These are phyloP conservation scores for Trametes meyenii DNA, from an alignment of 768 basidiomycete species.

Conservation along the genomic window DNA sequence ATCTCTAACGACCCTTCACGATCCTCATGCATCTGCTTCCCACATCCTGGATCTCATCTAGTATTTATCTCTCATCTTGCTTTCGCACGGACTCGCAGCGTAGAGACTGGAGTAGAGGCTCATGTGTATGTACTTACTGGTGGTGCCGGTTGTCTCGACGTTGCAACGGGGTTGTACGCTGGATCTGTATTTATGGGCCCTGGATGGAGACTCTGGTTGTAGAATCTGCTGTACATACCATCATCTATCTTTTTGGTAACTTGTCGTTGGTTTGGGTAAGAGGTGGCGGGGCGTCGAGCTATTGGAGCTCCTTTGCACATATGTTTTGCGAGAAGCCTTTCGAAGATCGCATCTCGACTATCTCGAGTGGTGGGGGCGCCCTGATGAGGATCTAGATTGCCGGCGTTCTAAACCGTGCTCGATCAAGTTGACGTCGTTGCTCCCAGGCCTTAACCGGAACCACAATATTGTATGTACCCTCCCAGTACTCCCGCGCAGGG, in stretches of 20 bases:
- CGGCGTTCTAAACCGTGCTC: no score
- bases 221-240: constrained; percentile 7
- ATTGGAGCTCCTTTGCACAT: no score
- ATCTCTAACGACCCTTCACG: constrained; percentile 16
- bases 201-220: background rate
- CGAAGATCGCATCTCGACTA: no score
- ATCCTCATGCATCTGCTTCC: background rate
- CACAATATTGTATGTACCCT: no score
- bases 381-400: no score
- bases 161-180: background rate
- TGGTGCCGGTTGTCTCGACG: background rate
- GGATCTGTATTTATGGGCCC: constrained; percentile 3
- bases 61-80: constrained; percentile 11
- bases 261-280: background rate
- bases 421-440: no score
- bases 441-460: no score
- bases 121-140: constrained; percentile 2
- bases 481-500: no score
- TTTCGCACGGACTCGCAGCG: constrained; percentile 14
- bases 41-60: constrained; percentile 1
- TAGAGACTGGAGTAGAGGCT: constrained; percentile 9
- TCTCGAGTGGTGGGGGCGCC: no score
- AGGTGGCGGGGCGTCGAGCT: background rate
- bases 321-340: no score
- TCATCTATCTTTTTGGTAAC: background rate